phyloP scores from a whole-genome alignment of 495 filamentous ascomycete genomes.

The Penicillium herquei region DNA sequence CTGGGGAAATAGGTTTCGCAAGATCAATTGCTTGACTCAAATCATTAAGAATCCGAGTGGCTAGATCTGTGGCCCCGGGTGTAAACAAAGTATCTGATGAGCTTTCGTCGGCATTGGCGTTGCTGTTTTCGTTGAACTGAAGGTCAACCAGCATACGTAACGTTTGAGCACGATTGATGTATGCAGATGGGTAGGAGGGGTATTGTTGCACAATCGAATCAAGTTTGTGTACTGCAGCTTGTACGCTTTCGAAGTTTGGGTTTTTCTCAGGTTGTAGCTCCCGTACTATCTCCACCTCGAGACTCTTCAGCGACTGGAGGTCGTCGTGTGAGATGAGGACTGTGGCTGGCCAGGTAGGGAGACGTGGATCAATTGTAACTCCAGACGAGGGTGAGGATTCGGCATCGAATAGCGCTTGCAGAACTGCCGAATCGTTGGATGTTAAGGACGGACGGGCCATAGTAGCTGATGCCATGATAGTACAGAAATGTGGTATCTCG shows the following conservation, averaged over 20 bases:
- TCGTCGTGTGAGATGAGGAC: constrained; percentile 26
- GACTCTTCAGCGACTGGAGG: constrained; percentile 23
- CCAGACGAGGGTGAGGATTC: constrained; percentile 60
- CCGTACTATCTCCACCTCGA: constrained; percentile 31
- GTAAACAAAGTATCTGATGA: constrained; percentile 18
- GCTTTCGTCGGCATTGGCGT: background rate
- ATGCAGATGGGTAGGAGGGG: constrained; percentile 69
- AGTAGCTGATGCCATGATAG: constrained; percentile 39
- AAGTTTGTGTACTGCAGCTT: constrained; percentile 41
- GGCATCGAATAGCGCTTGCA: constrained; percentile 77
- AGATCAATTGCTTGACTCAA: constrained; percentile 66
- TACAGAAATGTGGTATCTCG: background rate
- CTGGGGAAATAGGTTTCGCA: constrained; percentile 53
- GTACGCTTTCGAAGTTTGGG: constrained; percentile 18
- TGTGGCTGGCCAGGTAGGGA: constrained; percentile 57
- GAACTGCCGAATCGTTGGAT: constrained; percentile 66
- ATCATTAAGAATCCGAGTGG: constrained; percentile 54
- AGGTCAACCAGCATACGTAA: constrained; percentile 49
- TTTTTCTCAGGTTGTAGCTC: constrained; percentile 21
- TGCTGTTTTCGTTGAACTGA: background rate
- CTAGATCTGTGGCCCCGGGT: constrained; percentile 13
- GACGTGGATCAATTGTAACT: constrained; percentile 52
- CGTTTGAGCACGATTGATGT: constrained; percentile 76
- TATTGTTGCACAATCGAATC: constrained; percentile 53
- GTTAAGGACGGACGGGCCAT: constrained; percentile 53